A percentile compares a stretch with the other conserved stretches of the same genome.
Evolutionary conservation across 169 alveolate species (phyloP).

Genomic region (Plasmodium berghei): DNA sequence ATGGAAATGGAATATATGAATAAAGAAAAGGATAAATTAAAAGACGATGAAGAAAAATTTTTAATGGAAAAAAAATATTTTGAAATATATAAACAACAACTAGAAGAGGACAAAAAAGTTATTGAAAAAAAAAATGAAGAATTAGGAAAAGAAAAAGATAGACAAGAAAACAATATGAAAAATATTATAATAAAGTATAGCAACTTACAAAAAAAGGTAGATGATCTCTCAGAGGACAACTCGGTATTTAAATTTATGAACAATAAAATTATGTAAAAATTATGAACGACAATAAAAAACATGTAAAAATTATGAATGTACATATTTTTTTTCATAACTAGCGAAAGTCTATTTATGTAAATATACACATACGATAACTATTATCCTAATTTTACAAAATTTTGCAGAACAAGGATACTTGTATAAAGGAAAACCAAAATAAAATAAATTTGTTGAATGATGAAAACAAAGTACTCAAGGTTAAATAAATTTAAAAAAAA

Average conservation of each 20-base stretch:
- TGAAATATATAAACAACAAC: conserved; percentile 14
- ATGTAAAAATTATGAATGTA: too few relatives aligned
- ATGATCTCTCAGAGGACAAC: conserved; percentile 15
- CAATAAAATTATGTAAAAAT: too few relatives aligned
- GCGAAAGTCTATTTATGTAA: background rate
- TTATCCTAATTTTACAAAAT: background rate
- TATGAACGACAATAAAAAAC: too few relatives aligned
- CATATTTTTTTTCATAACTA: too few relatives aligned
- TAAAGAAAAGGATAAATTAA: conserved; percentile 26
- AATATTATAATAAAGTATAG: conserved; percentile 18
- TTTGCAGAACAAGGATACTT: background rate
- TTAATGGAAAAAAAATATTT: conserved; percentile 22
- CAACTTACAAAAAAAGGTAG: conserved; percentile 33
- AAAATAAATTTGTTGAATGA: background rate
- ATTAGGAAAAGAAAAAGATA: conserved; percentile 27
- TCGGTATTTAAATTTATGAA: conserved; percentile 10
- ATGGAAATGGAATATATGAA: conserved; percentile 23
- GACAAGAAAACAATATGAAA: conserved; percentile 42
- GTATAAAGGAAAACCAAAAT: background rate
- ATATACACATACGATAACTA: background rate
- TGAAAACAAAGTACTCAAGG: conserved; percentile 15
- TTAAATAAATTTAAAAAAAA: background rate
- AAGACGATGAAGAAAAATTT: conserved; percentile 10
- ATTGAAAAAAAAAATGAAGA: conserved; percentile 24
- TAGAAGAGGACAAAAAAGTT: conserved; percentile 10